A percentile compares a stretch with the other conserved stretches of the same genome.
Evolutionary conservation across 306 rosid species (phyloP).

Genomic region (Abrus precatorius): DNA sequence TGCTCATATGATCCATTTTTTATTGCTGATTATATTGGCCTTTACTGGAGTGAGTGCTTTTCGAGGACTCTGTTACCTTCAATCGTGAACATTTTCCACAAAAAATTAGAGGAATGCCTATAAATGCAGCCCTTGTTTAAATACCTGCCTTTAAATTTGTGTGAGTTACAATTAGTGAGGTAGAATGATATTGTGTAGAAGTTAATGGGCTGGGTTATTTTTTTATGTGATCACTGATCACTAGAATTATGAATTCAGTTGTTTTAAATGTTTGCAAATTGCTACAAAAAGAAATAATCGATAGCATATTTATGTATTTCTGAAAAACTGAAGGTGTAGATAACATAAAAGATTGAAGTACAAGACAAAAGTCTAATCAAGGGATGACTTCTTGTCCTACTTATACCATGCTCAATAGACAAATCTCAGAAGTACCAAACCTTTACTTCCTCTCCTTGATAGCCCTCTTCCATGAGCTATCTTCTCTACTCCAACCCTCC

Average conservation of each 20-base stretch:
- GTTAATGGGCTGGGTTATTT: neutral
- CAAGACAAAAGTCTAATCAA: too few species aligned
- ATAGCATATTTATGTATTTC: too few species aligned
- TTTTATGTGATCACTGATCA: neutral
- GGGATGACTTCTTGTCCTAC: too few species aligned
- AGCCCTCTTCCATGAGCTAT: too few species aligned
- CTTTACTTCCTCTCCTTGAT: too few species aligned
- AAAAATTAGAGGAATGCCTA: neutral
- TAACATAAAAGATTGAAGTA: too few species aligned
- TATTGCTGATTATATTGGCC: conserved; percentile 44
- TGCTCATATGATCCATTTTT: conserved; percentile 32
- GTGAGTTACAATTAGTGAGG: neutral
- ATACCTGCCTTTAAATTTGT: neutral
- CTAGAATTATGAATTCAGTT: neutral
- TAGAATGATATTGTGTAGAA: neutral
- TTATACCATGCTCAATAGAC: too few species aligned
- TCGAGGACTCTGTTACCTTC: neutral
- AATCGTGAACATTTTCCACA: neutral
- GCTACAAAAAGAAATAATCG: neutral
- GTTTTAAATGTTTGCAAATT: neutral
- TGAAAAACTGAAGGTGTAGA: too few species aligned
- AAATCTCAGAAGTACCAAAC: too few species aligned
- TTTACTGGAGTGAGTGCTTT: conserved; percentile 42
- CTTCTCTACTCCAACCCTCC: too few species aligned
- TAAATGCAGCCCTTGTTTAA: neutral